Evolutionary conservation across 352 stramenopile species (phyloP), one percentile per base, ranked within the genome.

Genomic region (Pythium apleroticum): DNA sequence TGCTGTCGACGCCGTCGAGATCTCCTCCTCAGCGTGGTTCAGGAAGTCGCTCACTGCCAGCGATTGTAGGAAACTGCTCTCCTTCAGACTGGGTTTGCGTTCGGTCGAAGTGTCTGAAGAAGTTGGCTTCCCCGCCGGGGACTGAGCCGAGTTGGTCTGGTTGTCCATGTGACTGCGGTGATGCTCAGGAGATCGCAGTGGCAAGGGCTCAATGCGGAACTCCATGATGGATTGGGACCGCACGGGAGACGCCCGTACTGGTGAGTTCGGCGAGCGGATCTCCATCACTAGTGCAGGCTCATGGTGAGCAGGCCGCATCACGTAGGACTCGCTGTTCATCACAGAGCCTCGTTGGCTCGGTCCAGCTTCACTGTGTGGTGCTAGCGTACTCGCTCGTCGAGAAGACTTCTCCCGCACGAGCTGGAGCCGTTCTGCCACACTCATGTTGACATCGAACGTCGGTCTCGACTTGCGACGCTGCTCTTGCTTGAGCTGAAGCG

Each of bases 1-100:
- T 19, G 84, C 86, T n/a, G 86, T 93, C 27, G 85, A 24, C 0
- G 84, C 80, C 9, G 86, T 95, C 27, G 82, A 90, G 30, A 90
- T 78, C 54, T 92, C 84, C 56, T 95, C 86, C 49, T 89, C 72
- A 9, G 84, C 80, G 50, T 93, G 81, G 20, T 62, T 89, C 8
- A 91, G 52, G 41, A 95, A 95, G 31, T 95, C 76, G 0, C 68
- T 73, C 17, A 93, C 79, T 0, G 81, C 82, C 11, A 95, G 60
- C 2, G 80, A 73, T 22, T 86, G 78, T 25, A 95, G 66, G 25
- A 95, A 95, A 4, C 48, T 65, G 55, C 65, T 73, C 62, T 89
- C 81, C 27, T 84, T 88, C 0, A 57, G 28, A 28, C 55, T 61
- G 11, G 56, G 33, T 25, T 68, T 72, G 5, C 60, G 46, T 17